Conservation (phyloP, 2,329 filamentous ascomycete species). For the Hypoxylon sp. region DNA sequence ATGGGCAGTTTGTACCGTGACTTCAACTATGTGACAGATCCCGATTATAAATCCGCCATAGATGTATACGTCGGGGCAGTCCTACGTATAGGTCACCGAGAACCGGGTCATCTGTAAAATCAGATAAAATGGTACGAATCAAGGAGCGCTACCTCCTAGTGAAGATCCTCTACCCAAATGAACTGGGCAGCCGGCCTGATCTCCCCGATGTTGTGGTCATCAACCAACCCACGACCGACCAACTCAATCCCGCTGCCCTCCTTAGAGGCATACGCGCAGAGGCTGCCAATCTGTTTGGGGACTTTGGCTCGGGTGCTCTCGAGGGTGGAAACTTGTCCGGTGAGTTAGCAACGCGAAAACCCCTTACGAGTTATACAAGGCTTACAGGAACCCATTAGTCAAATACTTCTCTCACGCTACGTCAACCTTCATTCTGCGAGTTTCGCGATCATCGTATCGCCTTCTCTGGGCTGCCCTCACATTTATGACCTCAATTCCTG, state of each 20-base stretch:
- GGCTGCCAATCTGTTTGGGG: conserved; percentile 82
- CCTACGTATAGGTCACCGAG: not conserved
- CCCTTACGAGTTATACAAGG: conserved; percentile 1
- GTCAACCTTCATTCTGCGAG: conserved; percentile 90
- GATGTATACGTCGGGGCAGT: not conserved
- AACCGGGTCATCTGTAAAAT: not conserved
- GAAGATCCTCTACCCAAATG: conserved; percentile 87
- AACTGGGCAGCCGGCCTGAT: conserved; percentile 55
- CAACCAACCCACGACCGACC: conserved; percentile 81
- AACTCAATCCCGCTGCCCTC: conserved; percentile 74
- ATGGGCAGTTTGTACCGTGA: no score
- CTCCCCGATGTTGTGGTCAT: conserved; percentile 76
- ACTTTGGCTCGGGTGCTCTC: conserved; percentile 85
- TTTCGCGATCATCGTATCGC: conserved; percentile 83
- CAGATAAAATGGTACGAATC: conserved; percentile 83
- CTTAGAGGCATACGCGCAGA: conserved; percentile 77
- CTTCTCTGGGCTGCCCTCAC: conserved; percentile 92
- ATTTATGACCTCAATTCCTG: conserved; percentile 78
- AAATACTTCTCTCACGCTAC: conserved; percentile 95
- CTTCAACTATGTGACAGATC: not conserved
- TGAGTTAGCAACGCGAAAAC: conserved; percentile 54
- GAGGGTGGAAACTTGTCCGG: conserved; percentile 74
- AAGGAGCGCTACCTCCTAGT: conserved; percentile 97
- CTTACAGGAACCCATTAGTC: conserved; percentile 64
- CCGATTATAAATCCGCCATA: not conserved